phyloP scores from a whole-genome alignment of 192 early-diverging fungal genomes.

The Coemansia sp. region DNA sequence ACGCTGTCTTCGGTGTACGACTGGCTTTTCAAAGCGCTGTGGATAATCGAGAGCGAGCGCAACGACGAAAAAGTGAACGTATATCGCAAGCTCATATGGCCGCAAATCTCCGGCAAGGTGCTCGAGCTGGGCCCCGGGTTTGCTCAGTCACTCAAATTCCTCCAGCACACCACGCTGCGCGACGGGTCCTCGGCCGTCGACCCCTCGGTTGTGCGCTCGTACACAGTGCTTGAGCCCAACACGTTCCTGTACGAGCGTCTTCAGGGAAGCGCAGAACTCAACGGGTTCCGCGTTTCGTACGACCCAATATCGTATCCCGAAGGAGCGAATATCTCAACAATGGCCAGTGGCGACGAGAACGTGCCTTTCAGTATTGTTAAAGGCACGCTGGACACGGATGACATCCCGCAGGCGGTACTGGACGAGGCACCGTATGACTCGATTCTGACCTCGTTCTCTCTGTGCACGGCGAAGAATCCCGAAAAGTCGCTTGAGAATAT shows the following conservation, averaged over 20 bases:
- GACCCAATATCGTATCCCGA: constrained; percentile 20
- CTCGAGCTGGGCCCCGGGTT: constrained; percentile 46
- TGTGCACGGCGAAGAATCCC: constrained; percentile 32
- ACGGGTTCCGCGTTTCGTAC: constrained; percentile 38
- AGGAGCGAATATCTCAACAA: not conserved
- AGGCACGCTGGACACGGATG: constrained; percentile 29
- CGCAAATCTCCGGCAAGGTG: constrained; percentile 38
- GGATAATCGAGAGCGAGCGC: constrained; percentile 32
- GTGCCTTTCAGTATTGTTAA: constrained; percentile 40
- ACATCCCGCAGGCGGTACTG: constrained; percentile 32
- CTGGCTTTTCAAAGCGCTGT: constrained; percentile 32
- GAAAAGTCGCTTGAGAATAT: constrained; percentile 24
- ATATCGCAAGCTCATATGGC: constrained; percentile 38
- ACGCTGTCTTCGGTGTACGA: constrained; percentile 10
- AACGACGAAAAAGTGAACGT: constrained; percentile 37
- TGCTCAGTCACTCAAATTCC: constrained; percentile 31
- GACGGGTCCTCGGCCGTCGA: constrained; percentile 30
- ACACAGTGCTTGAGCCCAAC: constrained; percentile 48
- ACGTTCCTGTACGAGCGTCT: constrained; percentile 32
- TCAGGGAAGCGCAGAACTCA: constrained; percentile 29
- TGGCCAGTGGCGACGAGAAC: not conserved
- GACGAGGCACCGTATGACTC: constrained; percentile 44
- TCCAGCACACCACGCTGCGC: constrained; percentile 22
- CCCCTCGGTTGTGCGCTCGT: constrained; percentile 18
- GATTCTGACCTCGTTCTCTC: constrained; percentile 39